Conservation (phyloP, 176 grass and related monocot species). For the Olyra latifolia region DNA sequence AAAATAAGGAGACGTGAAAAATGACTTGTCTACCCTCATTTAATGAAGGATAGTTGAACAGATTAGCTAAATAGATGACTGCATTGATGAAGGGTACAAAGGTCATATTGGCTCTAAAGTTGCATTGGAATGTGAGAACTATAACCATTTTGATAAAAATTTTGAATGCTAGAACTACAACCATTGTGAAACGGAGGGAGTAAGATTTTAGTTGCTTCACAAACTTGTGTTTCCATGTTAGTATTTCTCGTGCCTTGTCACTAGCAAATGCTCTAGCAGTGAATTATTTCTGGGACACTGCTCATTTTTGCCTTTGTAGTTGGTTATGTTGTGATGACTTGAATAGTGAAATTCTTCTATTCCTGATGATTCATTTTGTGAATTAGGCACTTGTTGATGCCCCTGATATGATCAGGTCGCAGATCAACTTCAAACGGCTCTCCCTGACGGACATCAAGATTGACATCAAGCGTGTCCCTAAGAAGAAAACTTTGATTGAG, state of each 20-base stretch:
- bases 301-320: neutral
- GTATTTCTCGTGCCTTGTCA: neutral
- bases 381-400: constrained; percentile 89
- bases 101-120: too few species aligned
- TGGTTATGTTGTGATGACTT: neutral
- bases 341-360: neutral
- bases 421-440: constrained; percentile 97
- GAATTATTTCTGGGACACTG: neutral
- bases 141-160: too few species aligned
- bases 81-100: too few species aligned
- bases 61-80: too few species aligned
- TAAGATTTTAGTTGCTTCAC: too few species aligned
- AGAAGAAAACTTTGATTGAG: constrained; percentile 50
- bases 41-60: too few species aligned
- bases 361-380: constrained; percentile 19
- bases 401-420: constrained; percentile 86
- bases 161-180: too few species aligned
- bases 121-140: too few species aligned
- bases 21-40: too few species aligned
- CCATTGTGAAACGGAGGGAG: too few species aligned
- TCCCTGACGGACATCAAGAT: constrained; percentile 61
- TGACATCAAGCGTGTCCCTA: constrained; percentile 58
- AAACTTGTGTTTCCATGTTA: neutral
- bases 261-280: neutral
- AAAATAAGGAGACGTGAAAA: too few species aligned